Conservation (phyloP, 2,329 filamentous ascomycete species). For the Xylaria sp. region DNA sequence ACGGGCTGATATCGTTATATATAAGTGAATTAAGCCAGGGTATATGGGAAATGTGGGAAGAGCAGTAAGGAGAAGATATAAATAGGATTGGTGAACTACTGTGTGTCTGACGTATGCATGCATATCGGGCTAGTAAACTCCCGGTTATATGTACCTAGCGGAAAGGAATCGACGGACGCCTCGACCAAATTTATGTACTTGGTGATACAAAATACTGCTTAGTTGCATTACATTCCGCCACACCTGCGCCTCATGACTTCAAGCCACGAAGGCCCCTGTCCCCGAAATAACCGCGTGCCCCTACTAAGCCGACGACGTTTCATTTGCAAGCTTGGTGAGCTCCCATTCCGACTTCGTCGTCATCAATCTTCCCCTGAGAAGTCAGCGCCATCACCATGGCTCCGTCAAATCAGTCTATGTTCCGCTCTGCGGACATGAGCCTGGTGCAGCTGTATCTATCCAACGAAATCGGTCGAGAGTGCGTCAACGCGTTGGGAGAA, state of each 20-base stretch:
- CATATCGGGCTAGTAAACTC: too few species aligned
- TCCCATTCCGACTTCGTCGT: constrained; percentile 23
- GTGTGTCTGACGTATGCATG: too few species aligned
- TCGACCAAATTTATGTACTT: too few species aligned
- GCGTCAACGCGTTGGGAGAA: constrained; percentile 94
- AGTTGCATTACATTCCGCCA: constrained; percentile 7
- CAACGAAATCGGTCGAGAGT: constrained; percentile 97
- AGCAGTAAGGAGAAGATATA: too few species aligned
- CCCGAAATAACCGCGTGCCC: constrained; percentile 13
- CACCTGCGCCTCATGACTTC: constrained; percentile 16
- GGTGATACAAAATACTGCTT: too few species aligned
- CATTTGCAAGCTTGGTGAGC: constrained; percentile 21
- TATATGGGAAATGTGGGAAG: too few species aligned
- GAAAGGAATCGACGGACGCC: too few species aligned
- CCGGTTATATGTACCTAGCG: too few species aligned
- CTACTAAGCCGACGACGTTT: constrained; percentile 28
- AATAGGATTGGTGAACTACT: too few species aligned
- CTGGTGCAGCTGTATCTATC: constrained; percentile 99
- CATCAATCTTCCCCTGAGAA: constrained; percentile 28
- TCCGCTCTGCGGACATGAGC: constrained; percentile 99
- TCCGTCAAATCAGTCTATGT: constrained; percentile 83
- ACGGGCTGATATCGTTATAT: too few species aligned
- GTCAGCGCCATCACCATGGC: constrained; percentile 54
- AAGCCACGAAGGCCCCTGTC: constrained; percentile 14
- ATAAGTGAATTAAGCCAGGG: too few species aligned